Evolutionary conservation across 805 yeast species (phyloP).

Genomic region (Blastobotrys terrestris): DNA sequence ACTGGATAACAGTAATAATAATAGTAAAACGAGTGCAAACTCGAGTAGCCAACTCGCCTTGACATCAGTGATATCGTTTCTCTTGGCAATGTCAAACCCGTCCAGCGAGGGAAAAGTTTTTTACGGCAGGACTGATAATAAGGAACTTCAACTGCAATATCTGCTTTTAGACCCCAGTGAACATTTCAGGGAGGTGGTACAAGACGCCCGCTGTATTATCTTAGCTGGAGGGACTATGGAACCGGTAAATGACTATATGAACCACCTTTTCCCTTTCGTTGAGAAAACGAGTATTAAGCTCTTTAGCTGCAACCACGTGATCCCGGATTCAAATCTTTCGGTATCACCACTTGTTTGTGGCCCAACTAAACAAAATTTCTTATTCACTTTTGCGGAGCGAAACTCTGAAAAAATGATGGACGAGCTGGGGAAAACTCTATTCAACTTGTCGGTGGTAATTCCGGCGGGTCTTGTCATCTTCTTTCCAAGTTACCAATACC

Average conservation of each 20-base stretch:
- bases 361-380: constrained; percentile 34
- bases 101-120: constrained; percentile 74
- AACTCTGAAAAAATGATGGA: constrained; percentile 39
- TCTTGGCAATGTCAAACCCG: constrained; percentile 64
- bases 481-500: constrained; percentile 77
- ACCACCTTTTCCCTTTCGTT: constrained; percentile 60
- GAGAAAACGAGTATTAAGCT: constrained; percentile 36
- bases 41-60: constrained; percentile 33
- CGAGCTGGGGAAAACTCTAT: constrained; percentile 45
- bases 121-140: constrained; percentile 40
- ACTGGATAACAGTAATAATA: constrained; percentile 9
- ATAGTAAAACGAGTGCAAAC: constrained; percentile 4
- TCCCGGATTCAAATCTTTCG: constrained; percentile 60
- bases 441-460: constrained; percentile 37
- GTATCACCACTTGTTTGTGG: constrained; percentile 47
- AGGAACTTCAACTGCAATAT: constrained; percentile 45
- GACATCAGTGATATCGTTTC: constrained; percentile 59
- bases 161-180: constrained; percentile 75
- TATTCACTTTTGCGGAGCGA: constrained; percentile 67
- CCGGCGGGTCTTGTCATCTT: constrained; percentile 79
- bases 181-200: constrained; percentile 58
- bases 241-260: constrained; percentile 66
- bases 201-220: constrained; percentile 60
- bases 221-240: constrained; percentile 96
- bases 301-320: constrained; percentile 78